Percentiles rank a stretch among this genome's conserved stretches.
These are phyloP conservation scores for Diaporthe sp. DNA, from an alignment of 2,329 filamentous ascomycete species.

Conservation along the genomic window DNA sequence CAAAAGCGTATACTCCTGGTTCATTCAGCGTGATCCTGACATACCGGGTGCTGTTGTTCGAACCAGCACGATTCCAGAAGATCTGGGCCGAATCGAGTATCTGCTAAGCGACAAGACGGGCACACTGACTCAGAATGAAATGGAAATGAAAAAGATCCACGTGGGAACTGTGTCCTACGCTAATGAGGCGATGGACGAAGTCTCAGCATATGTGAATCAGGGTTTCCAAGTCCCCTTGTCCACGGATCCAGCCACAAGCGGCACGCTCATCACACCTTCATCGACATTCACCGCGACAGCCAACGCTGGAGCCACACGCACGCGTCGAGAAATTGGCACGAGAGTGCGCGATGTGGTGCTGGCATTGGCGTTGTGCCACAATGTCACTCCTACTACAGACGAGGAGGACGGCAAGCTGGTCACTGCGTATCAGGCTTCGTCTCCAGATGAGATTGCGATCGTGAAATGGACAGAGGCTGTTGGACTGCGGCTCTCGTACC, in stretches of 20 bases:
- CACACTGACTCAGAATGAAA: conserved; percentile 97
- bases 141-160: conserved; percentile 99
- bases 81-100: conserved; percentile 95
- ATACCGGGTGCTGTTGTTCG: conserved; percentile 94
- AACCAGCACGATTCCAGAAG: conserved; percentile 97
- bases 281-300: conserved; percentile 74
- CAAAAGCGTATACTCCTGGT: conserved; percentile 95
- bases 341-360: conserved; percentile 94
- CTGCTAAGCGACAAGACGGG: conserved; percentile 97
- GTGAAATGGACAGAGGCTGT: conserved; percentile 95
- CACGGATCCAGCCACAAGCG: conserved; percentile 57
- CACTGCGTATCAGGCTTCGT: conserved; percentile 95
- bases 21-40: conserved; percentile 91
- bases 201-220: conserved; percentile 86
- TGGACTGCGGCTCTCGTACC: conserved; percentile 84
- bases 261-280: conserved; percentile 79
- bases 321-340: conserved; percentile 91
- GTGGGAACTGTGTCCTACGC: conserved; percentile 98
- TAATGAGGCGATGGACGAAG: conserved; percentile 99
- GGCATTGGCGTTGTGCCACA: conserved; percentile 93
- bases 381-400: conserved; percentile 92
- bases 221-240: conserved; percentile 74
- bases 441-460: conserved; percentile 97
- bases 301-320: conserved; percentile 78
- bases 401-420: conserved; percentile 82